Conservation (phyloP, 108 stramenopile genomes). For the Cafeteria roenbergensis region DNA sequence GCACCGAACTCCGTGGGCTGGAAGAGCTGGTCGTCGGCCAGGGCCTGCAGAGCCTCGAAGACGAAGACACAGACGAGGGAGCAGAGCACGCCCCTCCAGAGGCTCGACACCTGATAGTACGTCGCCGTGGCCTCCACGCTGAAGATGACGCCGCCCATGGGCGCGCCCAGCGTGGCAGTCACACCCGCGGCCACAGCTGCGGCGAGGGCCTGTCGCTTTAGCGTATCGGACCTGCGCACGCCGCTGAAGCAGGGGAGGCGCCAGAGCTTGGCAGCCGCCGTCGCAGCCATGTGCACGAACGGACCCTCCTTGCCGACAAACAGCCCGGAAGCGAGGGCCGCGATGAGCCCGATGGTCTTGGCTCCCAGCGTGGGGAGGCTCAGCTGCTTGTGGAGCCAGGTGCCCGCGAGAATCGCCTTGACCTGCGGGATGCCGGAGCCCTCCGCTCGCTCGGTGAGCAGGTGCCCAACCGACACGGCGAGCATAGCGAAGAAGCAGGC, state of each 20-base stretch:
- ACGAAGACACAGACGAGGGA: conserved; percentile 20
- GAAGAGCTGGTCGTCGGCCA: conserved; percentile 9
- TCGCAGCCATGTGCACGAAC: conserved; percentile 47
- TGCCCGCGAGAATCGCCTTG: conserved; percentile 14
- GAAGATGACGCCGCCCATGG: conserved; percentile 45
- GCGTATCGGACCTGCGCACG: conserved; percentile 4
- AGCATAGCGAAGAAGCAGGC: conserved; percentile 6
- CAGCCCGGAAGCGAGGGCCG: conserved; percentile 38
- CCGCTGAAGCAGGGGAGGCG: conserved; percentile 18
- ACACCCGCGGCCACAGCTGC: conserved; percentile 40
- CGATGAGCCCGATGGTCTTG: conserved; percentile 27
- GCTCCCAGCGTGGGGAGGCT: conserved; percentile 5
- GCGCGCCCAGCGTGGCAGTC: conserved; percentile 31
- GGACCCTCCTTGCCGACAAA: conserved; percentile 66
- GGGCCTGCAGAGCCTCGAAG: conserved; percentile 4
- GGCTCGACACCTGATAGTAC: conserved; percentile 32
- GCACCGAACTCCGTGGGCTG: conserved; percentile 8
- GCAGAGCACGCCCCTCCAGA: conserved; percentile 35
- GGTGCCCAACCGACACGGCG: not conserved
- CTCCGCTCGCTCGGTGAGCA: conserved; percentile 5
- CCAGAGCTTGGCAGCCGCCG: conserved; percentile 5
- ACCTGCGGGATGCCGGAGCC: conserved; percentile 24
- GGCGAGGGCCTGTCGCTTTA: conserved; percentile 28
- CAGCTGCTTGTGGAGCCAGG: conserved; percentile 10
- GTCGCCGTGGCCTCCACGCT: conserved; percentile 37